Evolutionary conservation across 257 asterid species (phyloP).

Genomic region (Penstemon barbatus): DNA sequence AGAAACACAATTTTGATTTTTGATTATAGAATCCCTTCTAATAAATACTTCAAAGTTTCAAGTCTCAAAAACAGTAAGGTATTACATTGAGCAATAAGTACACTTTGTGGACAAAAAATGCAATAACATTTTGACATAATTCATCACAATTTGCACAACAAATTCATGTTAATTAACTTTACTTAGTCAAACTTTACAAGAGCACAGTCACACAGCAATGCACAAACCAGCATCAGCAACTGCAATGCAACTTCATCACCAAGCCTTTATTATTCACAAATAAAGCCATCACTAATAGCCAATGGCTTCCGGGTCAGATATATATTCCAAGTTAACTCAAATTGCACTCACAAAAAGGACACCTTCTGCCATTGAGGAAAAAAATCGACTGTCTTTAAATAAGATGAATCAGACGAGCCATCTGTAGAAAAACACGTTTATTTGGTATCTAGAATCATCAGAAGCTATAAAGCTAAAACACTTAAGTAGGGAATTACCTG

Average conservation of each 20-base stretch:
- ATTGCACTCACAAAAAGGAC: background rate
- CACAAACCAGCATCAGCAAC: slow-evolving; percentile 12
- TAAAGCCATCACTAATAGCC: slow-evolving; percentile 46
- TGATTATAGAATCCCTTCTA: too few species aligned
- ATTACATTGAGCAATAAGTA: too few species aligned
- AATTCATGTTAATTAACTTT: background rate
- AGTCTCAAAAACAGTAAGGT: too few species aligned
- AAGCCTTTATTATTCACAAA: slow-evolving; percentile 25
- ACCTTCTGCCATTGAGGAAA: background rate
- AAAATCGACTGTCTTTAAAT: background rate
- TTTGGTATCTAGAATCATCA: too few species aligned
- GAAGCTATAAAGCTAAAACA: too few species aligned
- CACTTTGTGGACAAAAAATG: too few species aligned
- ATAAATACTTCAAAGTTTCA: too few species aligned
- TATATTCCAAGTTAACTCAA: slow-evolving; percentile 9
- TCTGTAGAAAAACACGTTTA: too few species aligned
- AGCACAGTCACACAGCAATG: slow-evolving; percentile 15
- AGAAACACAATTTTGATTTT: too few species aligned
- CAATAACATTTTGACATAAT: too few species aligned
- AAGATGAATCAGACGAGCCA: background rate
- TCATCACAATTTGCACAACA: background rate
- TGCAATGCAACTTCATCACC: background rate
- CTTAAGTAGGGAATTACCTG: too few species aligned
- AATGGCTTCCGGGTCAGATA: slow-evolving; percentile 33
- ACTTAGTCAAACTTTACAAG: background rate